Percentiles rank a stretch among this genome's conserved stretches.
These are phyloP conservation scores for Lasiosphaeris hirsuta DNA, from an alignment of 495 filamentous ascomycete species.

Conservation along the genomic window DNA sequence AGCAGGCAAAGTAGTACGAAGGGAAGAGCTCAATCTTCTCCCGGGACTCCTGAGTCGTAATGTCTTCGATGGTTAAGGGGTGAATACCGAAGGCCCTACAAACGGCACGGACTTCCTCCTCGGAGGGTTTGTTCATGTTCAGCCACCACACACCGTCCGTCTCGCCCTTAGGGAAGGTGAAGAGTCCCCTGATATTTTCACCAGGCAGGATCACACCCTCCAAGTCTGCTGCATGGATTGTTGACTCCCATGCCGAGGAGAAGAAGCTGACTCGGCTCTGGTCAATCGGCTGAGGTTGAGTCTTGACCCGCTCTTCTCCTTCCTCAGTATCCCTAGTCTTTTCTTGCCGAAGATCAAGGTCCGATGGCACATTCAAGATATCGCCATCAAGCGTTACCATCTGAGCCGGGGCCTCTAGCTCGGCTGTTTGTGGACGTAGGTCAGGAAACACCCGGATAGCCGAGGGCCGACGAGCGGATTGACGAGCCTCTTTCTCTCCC, in stretches of 20 bases:
- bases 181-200: conserved; percentile 84
- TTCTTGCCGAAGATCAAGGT: conserved; percentile 27
- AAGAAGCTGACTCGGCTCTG: conserved; percentile 90
- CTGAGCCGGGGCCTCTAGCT: conserved; percentile 14
- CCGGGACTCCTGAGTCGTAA: conserved; percentile 85
- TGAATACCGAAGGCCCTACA: conserved; percentile 91
- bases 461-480: conserved; percentile 35
- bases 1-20: conserved; percentile 96
- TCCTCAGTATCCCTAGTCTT: conserved; percentile 24
- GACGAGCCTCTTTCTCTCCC: conserved; percentile 50
- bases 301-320: conserved; percentile 17
- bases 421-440: conserved; percentile 37
- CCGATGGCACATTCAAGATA: conserved; percentile 43
- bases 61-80: conserved; percentile 91
- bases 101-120: conserved; percentile 83
- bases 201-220: conserved; percentile 84
- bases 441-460: conserved; percentile 59
- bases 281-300: conserved; percentile 40
- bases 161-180: conserved; percentile 66
- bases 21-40: conserved; percentile 98
- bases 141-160: conserved; percentile 90
- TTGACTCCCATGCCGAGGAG: conserved; percentile 86
- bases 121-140: conserved; percentile 84
- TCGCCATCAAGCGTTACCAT: conserved; percentile 48
- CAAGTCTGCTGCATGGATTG: conserved; percentile 83